Base-by-base conservation (phyloP, 2,329 filamentous ascomycete species). In the Fonsecaea monophora region DNA sequence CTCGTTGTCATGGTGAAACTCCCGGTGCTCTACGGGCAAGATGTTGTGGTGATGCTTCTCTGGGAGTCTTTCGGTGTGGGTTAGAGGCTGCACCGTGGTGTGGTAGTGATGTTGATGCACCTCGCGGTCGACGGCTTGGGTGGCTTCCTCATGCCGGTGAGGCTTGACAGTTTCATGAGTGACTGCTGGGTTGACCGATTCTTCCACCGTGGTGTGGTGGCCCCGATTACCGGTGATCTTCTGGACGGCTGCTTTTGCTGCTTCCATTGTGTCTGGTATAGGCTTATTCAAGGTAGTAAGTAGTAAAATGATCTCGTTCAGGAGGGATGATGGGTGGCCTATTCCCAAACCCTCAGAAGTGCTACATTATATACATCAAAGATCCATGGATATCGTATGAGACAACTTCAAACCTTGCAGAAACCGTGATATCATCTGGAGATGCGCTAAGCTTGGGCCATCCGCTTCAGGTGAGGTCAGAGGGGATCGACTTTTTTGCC, bases 41-140 rank as follows among this genome's bases (percentile, higher is more conserved):
- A 88, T 74, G 42, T 89, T 86, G 75, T 89, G 84, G 21, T 81
- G 79, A 74, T 91, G 89, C 76, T 87, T 79, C 77, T 91, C 89
- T 0, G 89, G 86, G 0, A 84, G 77, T 9, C 82, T 81, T 73
- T 86, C 86, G 69, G 82, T 78, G 71, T 87, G 81, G 18, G 80
- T 65, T 30, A 92, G 78, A 0, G 89, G 89, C 78, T 92, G 89
- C 0, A 91, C 80, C 0, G 87, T 87, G 55, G 87, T 90, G 76
- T 92, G 88, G 76, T 90, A 87, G 73, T 92, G 89, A 66, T 91
- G 87, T 75, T 91, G 89, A 74, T 92, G 89, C 3, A 91, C 80
- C 72, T 92, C 89, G 71, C 85, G 86, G 74, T 92, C 87, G 32
- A 91, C 77, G 6, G 87, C 89, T 1, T 86, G 89, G 21, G 81